Evolutionary conservation across 2,329 filamentous ascomycete genomes (phyloP).

Genomic region (Sporothrix phasma): DNA sequence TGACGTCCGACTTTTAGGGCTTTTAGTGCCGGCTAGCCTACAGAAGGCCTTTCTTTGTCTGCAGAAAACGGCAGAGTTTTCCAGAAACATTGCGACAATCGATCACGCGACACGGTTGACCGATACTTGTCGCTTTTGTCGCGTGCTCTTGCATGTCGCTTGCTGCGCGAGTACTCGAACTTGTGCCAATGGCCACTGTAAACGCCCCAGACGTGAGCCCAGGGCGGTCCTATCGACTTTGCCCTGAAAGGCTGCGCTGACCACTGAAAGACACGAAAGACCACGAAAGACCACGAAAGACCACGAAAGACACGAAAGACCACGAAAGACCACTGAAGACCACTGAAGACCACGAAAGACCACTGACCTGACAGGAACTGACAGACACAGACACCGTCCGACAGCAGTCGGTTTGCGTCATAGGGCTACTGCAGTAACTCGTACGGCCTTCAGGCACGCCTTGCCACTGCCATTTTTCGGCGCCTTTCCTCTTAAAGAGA

Average conservation of each 20-base stretch:
- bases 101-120: not conserved
- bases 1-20: no score
- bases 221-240: not conserved
- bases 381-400: no score
- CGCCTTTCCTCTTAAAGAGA: constrained; percentile 9
- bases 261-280: no score
- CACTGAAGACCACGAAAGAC: not conserved
- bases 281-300: no score
- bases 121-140: not conserved
- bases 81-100: not conserved
- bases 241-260: not conserved
- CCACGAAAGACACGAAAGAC: no score
- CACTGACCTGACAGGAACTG: no score
- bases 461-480: not conserved
- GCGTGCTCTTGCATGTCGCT: not conserved
- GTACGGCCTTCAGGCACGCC: not conserved
- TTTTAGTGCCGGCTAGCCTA: not conserved
- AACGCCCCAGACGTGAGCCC: no score
- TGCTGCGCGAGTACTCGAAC: no score
- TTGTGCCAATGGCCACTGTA: no score
- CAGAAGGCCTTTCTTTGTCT: not conserved
- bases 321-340: not conserved
- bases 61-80: not conserved
- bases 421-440: not conserved
- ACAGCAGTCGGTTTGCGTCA: constrained; percentile 1